Base-by-base conservation (phyloP, 2,329 filamentous ascomycete genomes). In the Penicillium sumatraense region DNA sequence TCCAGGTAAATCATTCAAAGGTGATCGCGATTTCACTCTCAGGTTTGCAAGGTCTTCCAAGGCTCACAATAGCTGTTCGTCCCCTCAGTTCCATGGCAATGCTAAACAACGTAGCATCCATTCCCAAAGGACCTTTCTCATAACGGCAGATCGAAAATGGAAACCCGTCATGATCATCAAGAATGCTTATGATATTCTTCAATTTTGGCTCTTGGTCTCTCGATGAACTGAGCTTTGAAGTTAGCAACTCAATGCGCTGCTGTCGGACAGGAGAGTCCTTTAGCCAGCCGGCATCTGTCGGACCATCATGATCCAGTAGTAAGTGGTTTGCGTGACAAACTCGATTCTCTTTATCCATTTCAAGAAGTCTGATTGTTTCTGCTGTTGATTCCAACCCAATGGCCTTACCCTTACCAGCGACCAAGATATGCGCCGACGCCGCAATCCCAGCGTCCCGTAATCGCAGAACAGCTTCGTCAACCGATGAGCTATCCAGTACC, bases 361-460 rank as follows among this genome's bases (percentile, higher is more conserved):
- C 26, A 16, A 46, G 6, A 14, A 24, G 11, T 29, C 13, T 16
- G 8, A 31, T 31, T 2, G 23, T 29, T 5, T 46, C 24, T 16
- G 23, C 3, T 6, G 23, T 46, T 6, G 23, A 84, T 62, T 86
- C 83, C 6, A 85, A 59, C 0, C 83, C 82, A 4, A 80, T 74
- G 0, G 77, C 78, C 0, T 64, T 71, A 0, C 47, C 23, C 16
- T 68, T 58, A 66, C 85, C 82, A 0, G 78, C 82, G 33, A 86
- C 68, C 0, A 83, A 68, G 57, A 86, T 84, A 58, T 85, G 81
- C 49, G 80, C 82, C 3, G 81, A 75, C 6, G 75, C 74, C 0
- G 83, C 83, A 42, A 86, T 77, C 7, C 83, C 83, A 23, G 71
- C 64, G 36, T 68, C 66, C 54, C 79, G 70, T 10, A 86, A 61